phyloP scores from a whole-genome alignment of 306 rosid species.

The Rosa lucieae region DNA sequence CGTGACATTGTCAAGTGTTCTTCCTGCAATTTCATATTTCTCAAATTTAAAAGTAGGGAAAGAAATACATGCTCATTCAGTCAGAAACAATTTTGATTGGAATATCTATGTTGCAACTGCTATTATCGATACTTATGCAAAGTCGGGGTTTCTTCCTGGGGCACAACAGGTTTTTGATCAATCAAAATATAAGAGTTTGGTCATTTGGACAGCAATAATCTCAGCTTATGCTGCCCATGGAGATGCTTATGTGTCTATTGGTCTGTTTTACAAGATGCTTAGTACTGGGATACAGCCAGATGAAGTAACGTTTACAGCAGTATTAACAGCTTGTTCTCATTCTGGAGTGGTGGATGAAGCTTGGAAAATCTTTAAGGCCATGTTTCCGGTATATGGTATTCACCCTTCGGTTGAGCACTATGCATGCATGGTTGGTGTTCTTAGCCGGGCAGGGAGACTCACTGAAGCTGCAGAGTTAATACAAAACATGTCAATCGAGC shows the following conservation, averaged over 20 bases:
- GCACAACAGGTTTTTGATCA: constrained; percentile 61
- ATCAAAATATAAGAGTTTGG: constrained; percentile 47
- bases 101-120: constrained; percentile 70
- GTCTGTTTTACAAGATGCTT: constrained; percentile 60
- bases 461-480: constrained; percentile 63
- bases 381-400: constrained; percentile 50
- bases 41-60: constrained; percentile 67
- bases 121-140: constrained; percentile 66
- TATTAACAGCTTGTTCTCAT: constrained; percentile 74
- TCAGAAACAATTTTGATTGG: constrained; percentile 48
- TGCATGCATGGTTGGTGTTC: constrained; percentile 86
- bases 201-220: constrained; percentile 81
- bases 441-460: constrained; percentile 79
- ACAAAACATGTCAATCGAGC: constrained; percentile 68
- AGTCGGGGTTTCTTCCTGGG: constrained; percentile 62
- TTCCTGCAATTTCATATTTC: constrained; percentile 55
- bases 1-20: constrained; percentile 66
- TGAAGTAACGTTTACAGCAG: constrained; percentile 65
- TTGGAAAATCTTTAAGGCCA: constrained; percentile 60
- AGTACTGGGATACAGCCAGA: constrained; percentile 69
- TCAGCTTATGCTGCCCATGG: constrained; percentile 81
- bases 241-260: constrained; percentile 54
- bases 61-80: constrained; percentile 76
- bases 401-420: constrained; percentile 78
- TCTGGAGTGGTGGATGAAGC: constrained; percentile 75